Conservation (phyloP, 495 filamentous ascomycete species). For the Talaromyces adpressus region DNA sequence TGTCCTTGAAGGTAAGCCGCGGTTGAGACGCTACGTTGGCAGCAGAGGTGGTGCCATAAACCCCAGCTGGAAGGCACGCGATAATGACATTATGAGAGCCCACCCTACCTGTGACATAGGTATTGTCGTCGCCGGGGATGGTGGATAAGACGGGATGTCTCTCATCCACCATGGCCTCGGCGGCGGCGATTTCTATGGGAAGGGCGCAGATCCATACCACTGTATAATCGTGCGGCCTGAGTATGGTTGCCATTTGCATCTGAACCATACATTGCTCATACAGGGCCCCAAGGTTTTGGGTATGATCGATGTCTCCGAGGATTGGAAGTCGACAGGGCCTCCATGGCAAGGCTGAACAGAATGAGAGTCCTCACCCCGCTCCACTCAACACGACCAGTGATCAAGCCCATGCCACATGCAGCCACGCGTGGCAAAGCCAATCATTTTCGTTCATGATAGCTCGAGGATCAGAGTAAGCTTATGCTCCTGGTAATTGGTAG, state of each 20-base stretch:
- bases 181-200: slow-evolving; percentile 23
- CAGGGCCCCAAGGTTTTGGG: no score
- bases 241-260: background rate
- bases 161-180: slow-evolving; percentile 22
- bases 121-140: slow-evolving; percentile 17
- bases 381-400: background rate
- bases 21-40: slow-evolving; percentile 19
- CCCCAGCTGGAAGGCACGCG: slow-evolving; percentile 19
- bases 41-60: slow-evolving; percentile 21
- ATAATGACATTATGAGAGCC: slow-evolving; percentile 27
- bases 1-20: slow-evolving; percentile 14
- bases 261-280: background rate
- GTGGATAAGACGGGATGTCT: slow-evolving; percentile 15
- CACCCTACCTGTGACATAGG: slow-evolving; percentile 25
- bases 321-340: background rate
- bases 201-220: slow-evolving; percentile 32
- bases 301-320: background rate
- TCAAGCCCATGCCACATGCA: background rate
- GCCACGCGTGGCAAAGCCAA: background rate
- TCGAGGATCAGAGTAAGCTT: background rate
- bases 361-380: background rate
- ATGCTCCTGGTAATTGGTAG: background rate
- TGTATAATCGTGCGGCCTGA: slow-evolving; percentile 16
- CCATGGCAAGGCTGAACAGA: background rate
- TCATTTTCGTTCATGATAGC: background rate